Evolutionary conservation across 345 rosid genomes (phyloP).

Genomic region (Populus euphratica): DNA sequence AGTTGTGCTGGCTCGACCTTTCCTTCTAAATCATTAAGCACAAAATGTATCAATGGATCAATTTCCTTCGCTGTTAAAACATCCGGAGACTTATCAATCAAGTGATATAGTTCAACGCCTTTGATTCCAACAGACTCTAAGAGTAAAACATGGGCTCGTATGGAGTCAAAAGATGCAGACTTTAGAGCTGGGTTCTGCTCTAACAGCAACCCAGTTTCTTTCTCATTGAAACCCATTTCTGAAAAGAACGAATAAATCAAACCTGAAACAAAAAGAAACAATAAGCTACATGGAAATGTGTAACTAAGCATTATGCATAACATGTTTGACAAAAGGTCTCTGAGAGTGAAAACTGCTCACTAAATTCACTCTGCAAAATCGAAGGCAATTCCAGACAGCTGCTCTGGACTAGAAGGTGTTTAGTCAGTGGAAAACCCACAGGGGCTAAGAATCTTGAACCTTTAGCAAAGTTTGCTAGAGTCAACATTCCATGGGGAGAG

Average conservation of each 20-base stretch:
- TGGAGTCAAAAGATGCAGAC: slow-evolving; percentile 31
- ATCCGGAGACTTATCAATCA: slow-evolving; percentile 48
- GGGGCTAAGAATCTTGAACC: slow-evolving; percentile 8
- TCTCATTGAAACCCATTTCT: slow-evolving; percentile 40
- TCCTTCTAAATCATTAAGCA: slow-evolving; percentile 42
- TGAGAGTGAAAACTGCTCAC: slow-evolving; percentile 31
- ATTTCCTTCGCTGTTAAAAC: slow-evolving; percentile 53
- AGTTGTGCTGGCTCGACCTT: slow-evolving; percentile 49
- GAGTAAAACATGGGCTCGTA: slow-evolving; percentile 36
- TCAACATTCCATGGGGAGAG: slow-evolving; percentile 12
- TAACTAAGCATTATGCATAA: not conserved
- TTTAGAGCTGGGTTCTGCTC: slow-evolving; percentile 39
- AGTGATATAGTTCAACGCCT: slow-evolving; percentile 40
- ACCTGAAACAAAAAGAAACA: slow-evolving; percentile 32
- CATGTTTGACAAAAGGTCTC: slow-evolving; percentile 27
- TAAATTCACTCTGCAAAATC: slow-evolving; percentile 9
- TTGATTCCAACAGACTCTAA: slow-evolving; percentile 49
- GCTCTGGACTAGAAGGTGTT: slow-evolving; percentile 22
- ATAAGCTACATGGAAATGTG: not conserved
- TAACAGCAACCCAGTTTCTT: slow-evolving; percentile 36
- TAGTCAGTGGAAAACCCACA: slow-evolving; percentile 15
- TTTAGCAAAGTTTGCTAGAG: slow-evolving; percentile 6
- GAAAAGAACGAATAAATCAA: slow-evolving; percentile 36
- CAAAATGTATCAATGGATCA: slow-evolving; percentile 37
- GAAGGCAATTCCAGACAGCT: slow-evolving; percentile 21